Percentiles rank a stretch among this genome's conserved stretches.
These are phyloP conservation scores for Neurospora discreta DNA, from an alignment of 495 filamentous ascomycete species.

Conservation along the genomic window DNA sequence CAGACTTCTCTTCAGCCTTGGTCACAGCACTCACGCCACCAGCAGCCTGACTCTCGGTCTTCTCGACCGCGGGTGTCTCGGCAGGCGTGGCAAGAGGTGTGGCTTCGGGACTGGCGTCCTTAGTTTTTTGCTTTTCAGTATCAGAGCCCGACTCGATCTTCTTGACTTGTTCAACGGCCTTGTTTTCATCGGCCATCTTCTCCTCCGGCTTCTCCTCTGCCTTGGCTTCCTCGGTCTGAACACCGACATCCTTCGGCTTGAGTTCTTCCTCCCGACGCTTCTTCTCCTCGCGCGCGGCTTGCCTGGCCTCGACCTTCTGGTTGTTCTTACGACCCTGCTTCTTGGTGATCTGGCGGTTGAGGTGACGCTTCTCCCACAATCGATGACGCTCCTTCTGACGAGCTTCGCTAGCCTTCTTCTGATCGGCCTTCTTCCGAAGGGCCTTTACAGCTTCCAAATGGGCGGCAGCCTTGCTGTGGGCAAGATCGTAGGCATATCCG, in stretches of 20 bases:
- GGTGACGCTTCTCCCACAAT: slow-evolving; percentile 37
- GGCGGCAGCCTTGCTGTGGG: slow-evolving; percentile 64
- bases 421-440: slow-evolving; percentile 34
- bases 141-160: slow-evolving; percentile 1
- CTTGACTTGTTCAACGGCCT: slow-evolving; percentile 11
- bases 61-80: slow-evolving; percentile 16
- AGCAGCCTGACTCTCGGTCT: slow-evolving; percentile 12
- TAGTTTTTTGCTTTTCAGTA: background rate
- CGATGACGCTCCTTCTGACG: slow-evolving; percentile 33
- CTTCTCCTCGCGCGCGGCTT: slow-evolving; percentile 25
- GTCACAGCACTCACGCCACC: background rate
- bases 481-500: slow-evolving; percentile 79
- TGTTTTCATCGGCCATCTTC: slow-evolving; percentile 17
- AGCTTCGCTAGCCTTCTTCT: slow-evolving; percentile 37
- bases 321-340: slow-evolving; percentile 38
- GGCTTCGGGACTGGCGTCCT: slow-evolving; percentile 7
- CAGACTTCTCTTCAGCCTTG: slow-evolving; percentile 7
- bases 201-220: slow-evolving; percentile 20
- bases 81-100: slow-evolving; percentile 17
- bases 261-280: slow-evolving; percentile 28
- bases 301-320: slow-evolving; percentile 23
- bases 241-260: slow-evolving; percentile 28
- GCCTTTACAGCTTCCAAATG: slow-evolving; percentile 52
- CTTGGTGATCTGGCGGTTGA: slow-evolving; percentile 32
- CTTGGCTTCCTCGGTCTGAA: slow-evolving; percentile 25